A percentile compares a stretch with the other conserved stretches of the same genome.
Conservation (phyloP, 305 asterid species). For the Fraxinus platypoda region DNA sequence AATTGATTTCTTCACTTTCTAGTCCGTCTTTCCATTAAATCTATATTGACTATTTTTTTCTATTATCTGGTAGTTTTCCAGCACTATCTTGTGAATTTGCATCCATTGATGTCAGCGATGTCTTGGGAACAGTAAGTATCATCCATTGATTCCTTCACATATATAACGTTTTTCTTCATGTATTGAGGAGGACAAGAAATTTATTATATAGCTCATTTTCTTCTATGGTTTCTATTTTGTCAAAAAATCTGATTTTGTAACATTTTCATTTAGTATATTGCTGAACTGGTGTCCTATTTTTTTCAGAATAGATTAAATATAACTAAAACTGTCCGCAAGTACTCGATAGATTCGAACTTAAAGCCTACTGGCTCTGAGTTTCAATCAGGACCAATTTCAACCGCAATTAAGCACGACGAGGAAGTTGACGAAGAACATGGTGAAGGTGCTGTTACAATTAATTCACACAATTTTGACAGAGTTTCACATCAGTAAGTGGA, state of each 20-base stretch:
- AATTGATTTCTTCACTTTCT: conserved; percentile 10
- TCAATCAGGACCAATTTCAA: conserved; percentile 55
- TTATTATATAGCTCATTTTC: neutral
- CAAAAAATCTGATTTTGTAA: neutral
- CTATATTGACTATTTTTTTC: conserved; percentile 14
- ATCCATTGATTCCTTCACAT: conserved; percentile 4
- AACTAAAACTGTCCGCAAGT: conserved; percentile 84
- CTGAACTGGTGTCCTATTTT: conserved; percentile 27
- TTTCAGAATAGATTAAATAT: conserved; percentile 89
- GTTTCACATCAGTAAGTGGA: conserved; percentile 74
- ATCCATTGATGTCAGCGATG: conserved; percentile 84
- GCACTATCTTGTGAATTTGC: conserved; percentile 92
- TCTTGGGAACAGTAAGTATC: conserved; percentile 80
- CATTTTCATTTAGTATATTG: neutral
- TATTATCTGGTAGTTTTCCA: conserved; percentile 61
- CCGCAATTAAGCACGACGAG: conserved; percentile 72
- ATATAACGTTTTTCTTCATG: neutral
- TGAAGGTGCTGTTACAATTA: conserved; percentile 82
- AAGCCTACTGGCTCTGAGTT: conserved; percentile 85
- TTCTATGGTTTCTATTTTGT: neutral
- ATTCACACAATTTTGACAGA: conserved; percentile 70
- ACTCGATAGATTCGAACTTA: conserved; percentile 66
- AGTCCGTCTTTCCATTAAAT: neutral
- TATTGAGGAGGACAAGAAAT: neutral
- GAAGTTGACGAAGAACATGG: conserved; percentile 76